Evolutionary conservation across 2,329 filamentous ascomycete genomes (phyloP).

Genomic region (Emergomyces africanus): DNA sequence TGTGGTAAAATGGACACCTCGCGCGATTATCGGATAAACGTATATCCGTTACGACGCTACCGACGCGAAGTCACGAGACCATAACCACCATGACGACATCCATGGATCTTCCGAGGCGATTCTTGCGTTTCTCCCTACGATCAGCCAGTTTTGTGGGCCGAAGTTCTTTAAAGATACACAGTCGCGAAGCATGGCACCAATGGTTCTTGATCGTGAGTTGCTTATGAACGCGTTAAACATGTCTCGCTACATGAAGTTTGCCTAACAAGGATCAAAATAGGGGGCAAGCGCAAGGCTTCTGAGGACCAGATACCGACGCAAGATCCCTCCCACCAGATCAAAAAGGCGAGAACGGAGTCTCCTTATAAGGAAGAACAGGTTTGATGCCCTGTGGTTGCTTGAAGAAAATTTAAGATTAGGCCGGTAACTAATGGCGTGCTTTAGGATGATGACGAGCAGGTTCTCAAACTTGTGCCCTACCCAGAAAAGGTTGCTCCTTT

Average conservation of each 20-base stretch:
- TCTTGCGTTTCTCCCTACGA: neutral
- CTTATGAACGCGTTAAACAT: too few relatives aligned
- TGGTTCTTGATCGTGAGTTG: slow-evolving; percentile 21
- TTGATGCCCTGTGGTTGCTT: neutral
- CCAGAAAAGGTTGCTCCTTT: slow-evolving; percentile 61
- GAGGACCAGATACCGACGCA: slow-evolving; percentile 32
- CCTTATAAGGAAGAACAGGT: slow-evolving; percentile 27
- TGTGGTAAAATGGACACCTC: neutral
- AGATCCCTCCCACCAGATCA: slow-evolving; percentile 31
- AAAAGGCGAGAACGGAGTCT: slow-evolving; percentile 38
- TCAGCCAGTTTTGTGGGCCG: neutral
- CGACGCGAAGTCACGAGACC: neutral
- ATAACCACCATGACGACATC: neutral
- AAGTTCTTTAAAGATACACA: neutral
- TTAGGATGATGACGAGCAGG: slow-evolving; percentile 35
- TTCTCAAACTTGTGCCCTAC: slow-evolving; percentile 59
- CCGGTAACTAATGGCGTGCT: slow-evolving; percentile 13
- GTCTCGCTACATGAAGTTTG: neutral
- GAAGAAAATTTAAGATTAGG: neutral
- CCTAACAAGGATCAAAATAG: slow-evolving; percentile 11
- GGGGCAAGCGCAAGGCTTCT: slow-evolving; percentile 37
- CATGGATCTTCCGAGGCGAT: too few relatives aligned
- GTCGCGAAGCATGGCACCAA: slow-evolving; percentile 15
- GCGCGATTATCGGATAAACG: neutral
- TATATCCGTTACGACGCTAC: neutral